Evolutionary conservation across 495 filamentous ascomycete species (phyloP), one percentile per base, ranked within the genome.

Genomic region (Tuber calosporum): DNA sequence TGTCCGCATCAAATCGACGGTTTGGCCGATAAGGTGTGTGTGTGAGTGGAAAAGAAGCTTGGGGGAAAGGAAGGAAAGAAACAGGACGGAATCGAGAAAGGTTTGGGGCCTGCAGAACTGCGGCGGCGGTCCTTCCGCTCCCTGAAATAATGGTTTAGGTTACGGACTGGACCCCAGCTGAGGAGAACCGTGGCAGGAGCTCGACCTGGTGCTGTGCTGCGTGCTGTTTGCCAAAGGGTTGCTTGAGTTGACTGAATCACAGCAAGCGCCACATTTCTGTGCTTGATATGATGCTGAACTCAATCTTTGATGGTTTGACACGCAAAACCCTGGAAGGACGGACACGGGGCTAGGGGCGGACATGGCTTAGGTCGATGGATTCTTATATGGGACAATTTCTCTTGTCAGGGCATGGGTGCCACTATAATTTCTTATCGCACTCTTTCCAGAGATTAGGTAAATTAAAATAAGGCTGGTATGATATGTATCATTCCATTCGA

Each of bases 1-100:
- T 62, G 53, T 30, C 53, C 34, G 53, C 53, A 62, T 62, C 53
- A 30, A 62, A 58, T 58, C 53, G n/a, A 58, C 53, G 53, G 53
- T 58, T 58, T 58, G n/a, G 53, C 53, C 53, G 53, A 62, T 62
- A 34, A 62, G 34, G 53, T 58, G 48, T 58, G 45, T 26, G 48
- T 58, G 48, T n/a, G 43, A 45, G 48, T 58, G 48, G 48, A 26
- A 58, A 58, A 58, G 30, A 62, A 34, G 53, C 26, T 62, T 62
- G 53, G 53, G 26, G 26, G 53, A 58, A 30, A 30, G 48, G 53
- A 62, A 62, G 53, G 53, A 30, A 34, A 62, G 53, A 62, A 62
- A 26, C 53, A 34, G 53, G 53, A 34, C 53, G 13, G 53, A 62
- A 62, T 62, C 53, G 53, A 62, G 30, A 62, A 62, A 62, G 6